phyloP scores from a whole-genome alignment of 1,139 yeast species.

The Geotrichum reessii region DNA sequence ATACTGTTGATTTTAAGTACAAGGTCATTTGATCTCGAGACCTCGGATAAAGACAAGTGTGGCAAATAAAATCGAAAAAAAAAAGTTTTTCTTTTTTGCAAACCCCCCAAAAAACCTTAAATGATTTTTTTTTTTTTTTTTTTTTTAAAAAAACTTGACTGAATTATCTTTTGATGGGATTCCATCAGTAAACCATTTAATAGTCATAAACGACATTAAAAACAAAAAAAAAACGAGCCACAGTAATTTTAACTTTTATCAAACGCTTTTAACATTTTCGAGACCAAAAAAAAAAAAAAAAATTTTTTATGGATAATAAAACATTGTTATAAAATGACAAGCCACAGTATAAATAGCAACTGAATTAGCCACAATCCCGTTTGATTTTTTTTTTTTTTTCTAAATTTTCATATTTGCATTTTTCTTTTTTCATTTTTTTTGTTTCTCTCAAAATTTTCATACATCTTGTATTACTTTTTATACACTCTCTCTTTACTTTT shows the following conservation, averaged over 20 bases:
- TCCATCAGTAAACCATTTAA: too few species aligned
- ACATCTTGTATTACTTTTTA: not conserved
- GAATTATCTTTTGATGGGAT: too few species aligned
- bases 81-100: too few species aligned
- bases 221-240: not conserved
- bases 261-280: not conserved
- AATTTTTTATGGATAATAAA: not conserved
- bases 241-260: too few species aligned
- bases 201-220: too few species aligned
- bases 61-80: too few species aligned
- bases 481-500: not conserved
- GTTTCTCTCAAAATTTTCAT: not conserved
- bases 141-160: too few species aligned
- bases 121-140: too few species aligned
- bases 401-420: not conserved
- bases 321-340: not conserved
- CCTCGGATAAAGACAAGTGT: too few species aligned
- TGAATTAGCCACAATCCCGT: slow-evolving; percentile 6
- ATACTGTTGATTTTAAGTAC: too few species aligned
- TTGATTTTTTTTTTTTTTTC: not conserved
- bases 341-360: slow-evolving; percentile 12
- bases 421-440: not conserved
- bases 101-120: too few species aligned
- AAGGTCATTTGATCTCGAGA: too few species aligned
- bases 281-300: not conserved